Conservation (phyloP, 371 early-diverging fungal genomes). For the Mortierella sp. region DNA sequence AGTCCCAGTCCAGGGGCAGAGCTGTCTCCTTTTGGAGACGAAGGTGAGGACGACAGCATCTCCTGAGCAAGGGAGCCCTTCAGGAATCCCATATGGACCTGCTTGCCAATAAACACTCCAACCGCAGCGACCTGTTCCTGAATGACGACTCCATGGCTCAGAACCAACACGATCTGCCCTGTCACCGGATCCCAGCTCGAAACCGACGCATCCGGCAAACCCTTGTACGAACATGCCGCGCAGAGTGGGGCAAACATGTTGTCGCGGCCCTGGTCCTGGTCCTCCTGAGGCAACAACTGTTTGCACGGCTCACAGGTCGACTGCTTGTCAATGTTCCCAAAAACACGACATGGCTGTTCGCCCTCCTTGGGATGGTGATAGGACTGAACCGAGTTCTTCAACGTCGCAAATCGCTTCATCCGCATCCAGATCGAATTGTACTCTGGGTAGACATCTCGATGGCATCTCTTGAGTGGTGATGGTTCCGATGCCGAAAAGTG, state of each 20-base stretch:
- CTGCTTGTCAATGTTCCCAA: slow-evolving; percentile 4
- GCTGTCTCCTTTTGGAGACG: neutral
- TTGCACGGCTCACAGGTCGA: slow-evolving; percentile 12
- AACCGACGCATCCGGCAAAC: slow-evolving; percentile 46
- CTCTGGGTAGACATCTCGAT: slow-evolving; percentile 55
- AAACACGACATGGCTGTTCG: neutral
- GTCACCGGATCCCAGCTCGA: slow-evolving; percentile 39
- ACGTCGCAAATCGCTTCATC: slow-evolving; percentile 47
- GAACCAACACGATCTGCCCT: slow-evolving; percentile 29
- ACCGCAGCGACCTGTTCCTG: slow-evolving; percentile 48
- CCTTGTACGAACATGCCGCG: slow-evolving; percentile 36
- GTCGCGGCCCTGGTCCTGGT: neutral
- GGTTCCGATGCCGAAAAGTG: slow-evolving; percentile 51
- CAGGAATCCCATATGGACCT: slow-evolving; percentile 56
- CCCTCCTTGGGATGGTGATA: slow-evolving; percentile 21
- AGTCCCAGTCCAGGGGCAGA: slow-evolving; percentile 9
- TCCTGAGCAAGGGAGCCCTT: slow-evolving; percentile 52
- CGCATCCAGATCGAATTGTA: slow-evolving; percentile 50
- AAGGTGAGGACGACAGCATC: slow-evolving; percentile 25
- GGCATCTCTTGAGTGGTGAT: slow-evolving; percentile 51
- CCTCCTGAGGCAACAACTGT: neutral
- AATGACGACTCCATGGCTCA: slow-evolving; percentile 43
- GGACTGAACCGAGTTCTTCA: slow-evolving; percentile 39
- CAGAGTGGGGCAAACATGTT: slow-evolving; percentile 20
- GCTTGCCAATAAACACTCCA: slow-evolving; percentile 56